These are phyloP conservation scores for Phaeosphaeriaceae sp. DNA, from an alignment of 2,329 filamentous ascomycete genomes.

Conservation along the genomic window DNA sequence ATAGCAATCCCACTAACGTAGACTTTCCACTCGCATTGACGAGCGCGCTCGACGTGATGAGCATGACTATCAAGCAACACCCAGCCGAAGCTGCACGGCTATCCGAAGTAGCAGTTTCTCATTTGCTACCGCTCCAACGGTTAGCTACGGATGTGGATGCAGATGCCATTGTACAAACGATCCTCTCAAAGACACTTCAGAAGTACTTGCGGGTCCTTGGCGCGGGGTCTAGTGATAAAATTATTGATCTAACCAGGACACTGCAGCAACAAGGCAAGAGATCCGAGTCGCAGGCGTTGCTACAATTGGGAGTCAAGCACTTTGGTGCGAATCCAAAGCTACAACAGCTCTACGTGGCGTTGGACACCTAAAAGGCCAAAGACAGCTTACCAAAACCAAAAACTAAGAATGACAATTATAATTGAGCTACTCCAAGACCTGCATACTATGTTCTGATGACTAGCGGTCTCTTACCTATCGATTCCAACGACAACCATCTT, in stretches of 20 bases:
- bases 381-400: conserved; percentile 16
- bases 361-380: conserved; percentile 25
- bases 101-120: conserved; percentile 55
- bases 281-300: conserved; percentile 35
- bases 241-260: conserved; percentile 27
- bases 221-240: conserved; percentile 31
- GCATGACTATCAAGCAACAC: conserved; percentile 53
- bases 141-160: conserved; percentile 55
- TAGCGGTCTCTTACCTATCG: conserved; percentile 24
- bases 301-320: conserved; percentile 35
- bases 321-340: conserved; percentile 38
- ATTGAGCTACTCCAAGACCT: conserved; percentile 25
- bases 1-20: conserved; percentile 66
- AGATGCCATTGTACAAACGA: conserved; percentile 61
- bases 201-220: conserved; percentile 42
- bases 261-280: conserved; percentile 35
- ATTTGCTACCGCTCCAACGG: conserved; percentile 56
- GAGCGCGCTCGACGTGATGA: conserved; percentile 68
- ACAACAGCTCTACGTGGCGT: conserved; percentile 28
- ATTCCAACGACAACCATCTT: conserved; percentile 18
- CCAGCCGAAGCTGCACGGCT: conserved; percentile 45
- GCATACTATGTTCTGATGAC: conserved; percentile 19
- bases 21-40: conserved; percentile 77
- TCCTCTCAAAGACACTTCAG: conserved; percentile 53
- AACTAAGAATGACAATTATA: too few relatives aligned